Conservation (phyloP, 805 yeast genomes). For the Saturnispora zaruensis region DNA sequence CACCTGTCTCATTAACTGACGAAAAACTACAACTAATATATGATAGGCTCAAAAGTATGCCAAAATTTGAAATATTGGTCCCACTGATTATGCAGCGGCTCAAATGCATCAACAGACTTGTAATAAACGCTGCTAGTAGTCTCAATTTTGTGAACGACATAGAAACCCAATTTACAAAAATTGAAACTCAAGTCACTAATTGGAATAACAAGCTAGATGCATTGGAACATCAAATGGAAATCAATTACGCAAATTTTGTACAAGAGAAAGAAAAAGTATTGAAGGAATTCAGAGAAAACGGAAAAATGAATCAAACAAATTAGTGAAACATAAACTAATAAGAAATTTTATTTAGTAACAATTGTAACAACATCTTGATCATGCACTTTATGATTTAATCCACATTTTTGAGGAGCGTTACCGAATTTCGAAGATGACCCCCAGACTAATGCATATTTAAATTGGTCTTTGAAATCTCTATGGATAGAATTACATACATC, state of each 20-base stretch:
- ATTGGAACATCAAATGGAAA: constrained; percentile 14
- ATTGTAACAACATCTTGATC: constrained; percentile 94
- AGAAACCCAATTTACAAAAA: constrained; percentile 13
- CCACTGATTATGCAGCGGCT: constrained; percentile 17
- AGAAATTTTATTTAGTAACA: constrained; percentile 55
- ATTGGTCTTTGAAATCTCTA: constrained; percentile 83
- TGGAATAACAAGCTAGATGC: constrained; percentile 21
- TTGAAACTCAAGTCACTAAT: constrained; percentile 14
- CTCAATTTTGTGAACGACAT: constrained; percentile 13
- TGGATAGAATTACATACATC: constrained; percentile 89
- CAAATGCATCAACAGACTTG: constrained; percentile 15
- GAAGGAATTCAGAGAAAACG: constrained; percentile 6
- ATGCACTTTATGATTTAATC: constrained; percentile 68
- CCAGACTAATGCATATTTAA: constrained; percentile 94
- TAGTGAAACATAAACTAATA: not conserved
- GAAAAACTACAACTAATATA: constrained; percentile 17
- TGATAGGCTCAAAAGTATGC: constrained; percentile 15
- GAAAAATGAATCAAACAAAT: not conserved
- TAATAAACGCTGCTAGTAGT: constrained; percentile 8
- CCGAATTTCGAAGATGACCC: constrained; percentile 77
- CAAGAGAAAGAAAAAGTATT: constrained; percentile 10
- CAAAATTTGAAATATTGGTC: constrained; percentile 16
- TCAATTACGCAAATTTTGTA: constrained; percentile 9
- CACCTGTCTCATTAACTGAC: constrained; percentile 14
- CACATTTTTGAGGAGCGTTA: constrained; percentile 95